Percentiles rank a stretch among this genome's conserved stretches.
These are phyloP conservation scores for Amphibolis antarctica DNA, from an alignment of 106 monocot genomes.

Conservation along the genomic window DNA sequence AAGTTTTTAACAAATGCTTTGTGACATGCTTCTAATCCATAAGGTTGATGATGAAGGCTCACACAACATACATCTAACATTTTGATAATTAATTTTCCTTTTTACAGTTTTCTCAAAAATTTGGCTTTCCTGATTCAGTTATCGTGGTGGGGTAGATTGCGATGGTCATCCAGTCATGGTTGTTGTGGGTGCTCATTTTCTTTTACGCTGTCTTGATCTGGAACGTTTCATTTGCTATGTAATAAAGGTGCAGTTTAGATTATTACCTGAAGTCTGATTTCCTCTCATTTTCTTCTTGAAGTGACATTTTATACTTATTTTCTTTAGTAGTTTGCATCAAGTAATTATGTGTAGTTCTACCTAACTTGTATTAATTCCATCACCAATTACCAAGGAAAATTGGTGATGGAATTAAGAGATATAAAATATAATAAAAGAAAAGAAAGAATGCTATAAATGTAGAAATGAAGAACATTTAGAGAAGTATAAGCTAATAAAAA, in stretches of 20 bases:
- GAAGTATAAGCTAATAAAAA: too few species aligned
- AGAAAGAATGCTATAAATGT: too few species aligned
- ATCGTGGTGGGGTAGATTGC: conserved; percentile 91
- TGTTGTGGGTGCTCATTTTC: conserved; percentile 95
- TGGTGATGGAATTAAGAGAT: too few species aligned
- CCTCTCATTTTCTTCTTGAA: too few species aligned
- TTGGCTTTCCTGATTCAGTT: conserved; percentile 33
- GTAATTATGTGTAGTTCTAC: too few species aligned
- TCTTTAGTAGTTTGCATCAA: too few species aligned
- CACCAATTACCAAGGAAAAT: too few species aligned
- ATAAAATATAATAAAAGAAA: too few species aligned
- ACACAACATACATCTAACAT: not conserved
- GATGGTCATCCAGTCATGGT: conserved; percentile 95
- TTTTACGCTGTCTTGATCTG: conserved; percentile 88
- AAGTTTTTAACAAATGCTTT: too few species aligned
- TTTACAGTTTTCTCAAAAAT: not conserved
- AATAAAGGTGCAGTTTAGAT: conserved; percentile 51
- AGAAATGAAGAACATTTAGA: too few species aligned
- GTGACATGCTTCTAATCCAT: too few species aligned
- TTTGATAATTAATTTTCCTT: not conserved
- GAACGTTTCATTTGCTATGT: conserved; percentile 90
- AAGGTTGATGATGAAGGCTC: not conserved
- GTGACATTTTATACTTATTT: not conserved
- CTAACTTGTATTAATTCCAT: too few species aligned
- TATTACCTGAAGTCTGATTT: not conserved